Base-by-base conservation (phyloP, 2,329 filamentous ascomycete species). In the Zasmidium citrigriseum region DNA sequence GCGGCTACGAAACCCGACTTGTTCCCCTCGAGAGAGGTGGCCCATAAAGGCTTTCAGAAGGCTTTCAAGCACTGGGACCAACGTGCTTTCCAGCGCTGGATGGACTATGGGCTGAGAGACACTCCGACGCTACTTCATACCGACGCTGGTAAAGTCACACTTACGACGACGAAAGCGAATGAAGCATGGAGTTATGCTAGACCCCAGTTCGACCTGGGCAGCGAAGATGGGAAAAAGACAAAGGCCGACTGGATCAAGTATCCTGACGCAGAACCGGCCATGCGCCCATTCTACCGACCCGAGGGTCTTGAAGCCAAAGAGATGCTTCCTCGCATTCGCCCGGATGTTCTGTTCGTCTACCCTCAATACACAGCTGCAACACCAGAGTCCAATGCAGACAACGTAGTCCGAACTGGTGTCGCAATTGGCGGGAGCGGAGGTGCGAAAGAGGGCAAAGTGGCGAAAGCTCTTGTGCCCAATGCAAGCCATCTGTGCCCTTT, bases 401-500 rank as follows among this genome's bases (percentile, higher is more conserved):
- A 38, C 2, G 12, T 52, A 11, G 49, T 27, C 18, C 49, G 49
- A 7, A 52, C 49, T 14, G 25, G 49, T 14, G 41, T 34, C 1
- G 49, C 25, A 16, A 11, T 52, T 18, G 49, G 27, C 22, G 49
- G 25, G 18, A 41, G 49, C 22, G 49, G 49, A 21, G 49, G 49
- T 12, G 20, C 21, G 18, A 52, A 52, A 29, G 25, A 52, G 3
- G 27, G 20, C 2, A 38, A 34, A 23, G 49, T 52, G 2, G 27
- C 5, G 2, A 38, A 41, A 38, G 10, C 25, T 7, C 18, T 41
- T 10, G 10, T 52, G 5, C 38, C 38, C 25, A 24, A 41, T 22
- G 49, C 49, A 14, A 18, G 49, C 27, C 49, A 52, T 27, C 25
- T 52, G 49, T 41, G 24, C 25, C 49, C 27, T n/a, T 41, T 52